Percentiles rank a stretch among this genome's conserved stretches.
Evolutionary conservation across 2,329 filamentous ascomycete species (phyloP).

Genomic region (Beauveria brongniartii): DNA sequence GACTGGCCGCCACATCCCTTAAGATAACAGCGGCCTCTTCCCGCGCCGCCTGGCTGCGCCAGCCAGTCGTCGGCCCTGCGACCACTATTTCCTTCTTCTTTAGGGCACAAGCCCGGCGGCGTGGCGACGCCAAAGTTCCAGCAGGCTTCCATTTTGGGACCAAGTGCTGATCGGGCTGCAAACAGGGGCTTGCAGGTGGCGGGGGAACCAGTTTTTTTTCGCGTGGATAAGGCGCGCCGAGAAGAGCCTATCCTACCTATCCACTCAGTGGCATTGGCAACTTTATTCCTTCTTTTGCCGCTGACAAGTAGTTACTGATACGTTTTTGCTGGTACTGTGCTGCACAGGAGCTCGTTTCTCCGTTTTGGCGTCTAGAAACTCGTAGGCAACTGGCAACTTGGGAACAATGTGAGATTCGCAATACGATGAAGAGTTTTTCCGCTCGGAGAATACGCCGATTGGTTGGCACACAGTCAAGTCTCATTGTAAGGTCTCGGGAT

Average conservation of each 20-base stretch:
- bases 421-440: too few relatives aligned
- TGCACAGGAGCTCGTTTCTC: not conserved
- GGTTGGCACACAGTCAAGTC: too few relatives aligned
- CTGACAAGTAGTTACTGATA: not conserved
- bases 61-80: not conserved
- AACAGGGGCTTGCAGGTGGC: constrained; percentile 7
- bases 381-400: not conserved
- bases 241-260: not conserved
- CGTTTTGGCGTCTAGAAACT: too few relatives aligned
- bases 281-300: not conserved
- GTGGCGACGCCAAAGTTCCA: constrained; percentile 7
- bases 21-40: not conserved
- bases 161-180: constrained; percentile 10
- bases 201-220: not conserved
- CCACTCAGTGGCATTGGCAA: constrained; percentile 1
- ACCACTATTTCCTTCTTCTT: constrained; percentile 1
- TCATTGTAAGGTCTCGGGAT: not conserved
- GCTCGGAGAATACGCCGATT: too few relatives aligned
- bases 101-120: constrained; percentile 10
- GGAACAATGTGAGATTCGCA: not conserved
- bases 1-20: not conserved
- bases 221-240: not conserved
- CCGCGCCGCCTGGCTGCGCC: not conserved
- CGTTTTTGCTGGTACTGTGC: not conserved
- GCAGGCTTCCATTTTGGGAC: constrained; percentile 1